A percentile compares a stretch with the other conserved stretches of the same genome.
Evolutionary conservation across 768 basidiomycete genomes (phyloP).

Genomic region (Podaxis mareebaensis): DNA sequence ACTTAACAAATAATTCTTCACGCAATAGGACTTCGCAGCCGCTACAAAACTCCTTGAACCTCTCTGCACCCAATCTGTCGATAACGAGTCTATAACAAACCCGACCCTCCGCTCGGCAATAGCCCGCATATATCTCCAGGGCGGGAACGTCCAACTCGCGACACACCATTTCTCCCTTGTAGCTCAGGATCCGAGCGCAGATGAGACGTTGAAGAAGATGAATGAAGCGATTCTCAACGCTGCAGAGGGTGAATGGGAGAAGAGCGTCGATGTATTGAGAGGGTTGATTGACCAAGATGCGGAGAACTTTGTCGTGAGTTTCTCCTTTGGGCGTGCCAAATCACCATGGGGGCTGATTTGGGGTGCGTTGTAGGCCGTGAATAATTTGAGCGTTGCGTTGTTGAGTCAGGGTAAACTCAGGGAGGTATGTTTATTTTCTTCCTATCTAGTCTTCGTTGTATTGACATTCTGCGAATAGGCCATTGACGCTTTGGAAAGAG

Average conservation of each 20-base stretch:
- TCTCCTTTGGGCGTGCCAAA: not conserved
- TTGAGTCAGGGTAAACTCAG: constrained; percentile 71
- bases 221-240: constrained; percentile 66
- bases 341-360: not conserved
- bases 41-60: constrained; percentile 70
- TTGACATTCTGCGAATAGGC: constrained; percentile 40
- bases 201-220: constrained; percentile 51
- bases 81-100: constrained; percentile 30
- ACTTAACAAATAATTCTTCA: not conserved
- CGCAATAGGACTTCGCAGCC: constrained; percentile 62
- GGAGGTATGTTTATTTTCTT: constrained; percentile 47
- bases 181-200: constrained; percentile 41
- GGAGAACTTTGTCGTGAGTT: constrained; percentile 58
- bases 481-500: constrained; percentile 66
- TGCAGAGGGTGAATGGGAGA: constrained; percentile 71
- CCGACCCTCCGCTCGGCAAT: constrained; percentile 67
- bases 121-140: constrained; percentile 74
- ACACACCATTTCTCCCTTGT: constrained; percentile 56
- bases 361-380: constrained; percentile 53
- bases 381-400: constrained; percentile 73
- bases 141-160: constrained; percentile 64
- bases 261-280: constrained; percentile 46
- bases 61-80: constrained; percentile 46
- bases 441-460: not conserved
- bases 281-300: constrained; percentile 51